Base-by-base conservation (phyloP, 768 basidiomycete species). In the Phlebiopsis flavidoalba region DNA sequence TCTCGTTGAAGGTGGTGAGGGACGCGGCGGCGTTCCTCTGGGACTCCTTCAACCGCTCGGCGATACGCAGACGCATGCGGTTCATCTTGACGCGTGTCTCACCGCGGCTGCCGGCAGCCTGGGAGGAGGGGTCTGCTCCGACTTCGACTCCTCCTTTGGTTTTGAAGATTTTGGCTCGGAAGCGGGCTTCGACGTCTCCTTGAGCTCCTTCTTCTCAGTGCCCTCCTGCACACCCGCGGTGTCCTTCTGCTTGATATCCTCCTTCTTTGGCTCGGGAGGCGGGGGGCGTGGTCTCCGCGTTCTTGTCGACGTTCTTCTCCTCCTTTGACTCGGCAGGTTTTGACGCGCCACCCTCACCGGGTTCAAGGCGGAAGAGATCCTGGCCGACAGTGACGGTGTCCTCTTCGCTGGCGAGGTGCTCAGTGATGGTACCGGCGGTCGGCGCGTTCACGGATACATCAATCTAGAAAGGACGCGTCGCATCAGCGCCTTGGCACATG, bases 1-100 rank as follows among this genome's bases (percentile, higher is more conserved):
- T 93, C 77, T 99, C 96, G 79, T 99, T 98, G 84, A 99, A 99
- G 24, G 96, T 98, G 36, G 97, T 98, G 61, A 98, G 76, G 53
- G 94, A 95, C 51, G 96, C 96, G 4, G 96, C 97, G 19, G 92
- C 85, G 26, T 31, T 31, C 72, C 98, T 97, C 74, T 99, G 96
- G 22, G 95, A 96, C 72, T 97, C 89, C 79, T 99, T 99, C 72
- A 99, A 85, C 56, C 96, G 94, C 76, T 95, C 93, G 51, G 95
- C 90, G 69, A 99, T 99, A 63, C 95, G 93, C 64, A 91, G 81
- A 51, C 96, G 92, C 97, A 99, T 99, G 56, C 95, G 89, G 75
- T 85, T 95, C 95, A 99, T 98, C 81, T 98, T 98, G 70, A 98
- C 95, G 71, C 95, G 81, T 14, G 91, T 96, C 81, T 98, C 95